phyloP scores from a whole-genome alignment of 305 asterid genomes.

The Solanum hybrid region DNA sequence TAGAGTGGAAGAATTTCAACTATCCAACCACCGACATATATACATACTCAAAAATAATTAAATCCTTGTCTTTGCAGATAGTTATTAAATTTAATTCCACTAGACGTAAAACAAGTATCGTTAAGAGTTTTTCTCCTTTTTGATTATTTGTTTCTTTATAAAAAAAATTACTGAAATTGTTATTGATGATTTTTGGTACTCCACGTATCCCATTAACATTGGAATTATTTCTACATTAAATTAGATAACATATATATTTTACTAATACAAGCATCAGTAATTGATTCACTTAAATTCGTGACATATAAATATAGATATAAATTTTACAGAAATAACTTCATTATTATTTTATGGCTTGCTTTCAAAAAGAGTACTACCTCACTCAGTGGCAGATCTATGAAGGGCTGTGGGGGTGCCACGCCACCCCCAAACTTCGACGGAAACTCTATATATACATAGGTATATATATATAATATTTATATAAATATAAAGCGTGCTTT shows the following conservation, averaged over 20 bases:
- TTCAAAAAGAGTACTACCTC: neutral
- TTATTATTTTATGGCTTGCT: too few relatives aligned
- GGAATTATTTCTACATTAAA: neutral
- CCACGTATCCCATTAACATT: neutral
- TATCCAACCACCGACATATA: neutral
- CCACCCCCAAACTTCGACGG: too few relatives aligned
- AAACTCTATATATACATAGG: too few relatives aligned
- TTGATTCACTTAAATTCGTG: neutral
- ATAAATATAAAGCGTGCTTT: too few relatives aligned
- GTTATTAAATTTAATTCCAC: neutral
- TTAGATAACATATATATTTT: neutral
- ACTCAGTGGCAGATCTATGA: too few relatives aligned
- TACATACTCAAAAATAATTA: neutral
- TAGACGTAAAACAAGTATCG: neutral
- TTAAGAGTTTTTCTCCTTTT: neutral
- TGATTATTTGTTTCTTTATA: neutral
- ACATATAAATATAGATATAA: neutral
- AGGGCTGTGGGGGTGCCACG: too few relatives aligned
- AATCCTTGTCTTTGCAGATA: neutral
- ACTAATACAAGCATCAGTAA: neutral
- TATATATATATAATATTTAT: too few relatives aligned
- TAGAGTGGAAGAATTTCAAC: neutral
- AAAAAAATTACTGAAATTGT: too few relatives aligned
- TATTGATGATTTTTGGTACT: neutral
- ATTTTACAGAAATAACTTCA: neutral